phyloP scores from a whole-genome alignment of 306 rosid genomes.

The Casuarina equisetifolia region DNA sequence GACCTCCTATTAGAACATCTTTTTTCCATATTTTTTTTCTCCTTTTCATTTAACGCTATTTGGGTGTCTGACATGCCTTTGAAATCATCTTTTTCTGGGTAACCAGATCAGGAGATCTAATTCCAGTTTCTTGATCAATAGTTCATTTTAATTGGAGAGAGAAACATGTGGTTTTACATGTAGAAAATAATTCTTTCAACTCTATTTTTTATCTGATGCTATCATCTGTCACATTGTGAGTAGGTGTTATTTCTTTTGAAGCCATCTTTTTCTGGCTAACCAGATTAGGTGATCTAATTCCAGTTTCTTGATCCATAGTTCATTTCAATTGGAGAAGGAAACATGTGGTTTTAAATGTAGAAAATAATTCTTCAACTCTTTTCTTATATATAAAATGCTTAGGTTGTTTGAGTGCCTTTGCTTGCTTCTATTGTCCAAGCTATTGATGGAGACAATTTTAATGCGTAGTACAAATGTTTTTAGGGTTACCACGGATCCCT shows the following conservation, averaged over 20 bases:
- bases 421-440: background rate
- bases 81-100: background rate
- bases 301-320: background rate
- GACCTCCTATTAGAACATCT: background rate
- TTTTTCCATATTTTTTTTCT: background rate
- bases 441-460: constrained; percentile 36
- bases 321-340: background rate
- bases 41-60: background rate
- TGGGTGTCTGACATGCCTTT: background rate
- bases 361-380: background rate
- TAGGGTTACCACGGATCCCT: constrained; percentile 95
- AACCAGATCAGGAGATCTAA: too few relatives aligned
- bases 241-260: too few relatives aligned
- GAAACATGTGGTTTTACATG: too few relatives aligned
- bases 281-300: background rate
- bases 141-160: too few relatives aligned
- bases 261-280: background rate
- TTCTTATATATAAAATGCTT: background rate
- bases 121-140: too few relatives aligned
- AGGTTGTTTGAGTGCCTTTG: background rate
- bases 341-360: background rate
- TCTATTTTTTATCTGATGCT: too few relatives aligned
- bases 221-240: too few relatives aligned
- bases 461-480: constrained; percentile 78
- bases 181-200: too few relatives aligned